Conservation (phyloP, 306 rosid species). For the Cicer bijugum region DNA sequence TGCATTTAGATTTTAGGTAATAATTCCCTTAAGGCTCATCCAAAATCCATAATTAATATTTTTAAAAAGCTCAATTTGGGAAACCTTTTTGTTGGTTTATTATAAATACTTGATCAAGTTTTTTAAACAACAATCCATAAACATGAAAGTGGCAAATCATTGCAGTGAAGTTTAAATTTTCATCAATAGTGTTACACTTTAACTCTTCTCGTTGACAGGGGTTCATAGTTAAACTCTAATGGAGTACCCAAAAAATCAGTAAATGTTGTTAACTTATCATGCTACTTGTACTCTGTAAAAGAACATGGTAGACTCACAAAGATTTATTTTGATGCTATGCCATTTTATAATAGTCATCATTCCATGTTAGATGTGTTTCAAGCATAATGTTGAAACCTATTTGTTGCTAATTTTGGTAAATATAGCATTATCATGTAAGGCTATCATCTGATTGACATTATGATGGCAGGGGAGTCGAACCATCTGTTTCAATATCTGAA, state of each 20-base stretch:
- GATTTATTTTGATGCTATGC: conserved; percentile 18
- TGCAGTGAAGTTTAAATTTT: conserved; percentile 2
- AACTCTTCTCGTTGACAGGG: neutral
- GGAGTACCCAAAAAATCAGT: neutral
- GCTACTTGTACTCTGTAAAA: neutral
- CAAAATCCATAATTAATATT: neutral
- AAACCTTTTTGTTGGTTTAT: neutral
- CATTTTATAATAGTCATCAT: conserved; percentile 26
- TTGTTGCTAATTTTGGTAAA: conserved; percentile 34
- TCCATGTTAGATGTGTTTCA: conserved; percentile 14
- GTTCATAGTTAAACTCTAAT: neutral
- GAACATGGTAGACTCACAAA: neutral
- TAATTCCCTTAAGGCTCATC: neutral
- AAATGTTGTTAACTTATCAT: conserved; percentile 20
- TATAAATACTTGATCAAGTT: neutral
- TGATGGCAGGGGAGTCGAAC: conserved; percentile 87
- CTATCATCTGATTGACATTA: conserved; percentile 42
- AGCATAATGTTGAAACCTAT: conserved; percentile 12
- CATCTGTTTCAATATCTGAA: conserved; percentile 77
- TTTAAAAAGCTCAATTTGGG: conserved; percentile 1
- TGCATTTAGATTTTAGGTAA: neutral
- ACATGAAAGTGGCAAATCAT: neutral
- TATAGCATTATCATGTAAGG: conserved; percentile 28
- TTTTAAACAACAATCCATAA: neutral
- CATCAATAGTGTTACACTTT: conserved; percentile 1